A percentile compares a stretch with the other conserved stretches of the same genome.
Conservation (phyloP, 306 rosid species). For the Pterocarpus santalinus region DNA sequence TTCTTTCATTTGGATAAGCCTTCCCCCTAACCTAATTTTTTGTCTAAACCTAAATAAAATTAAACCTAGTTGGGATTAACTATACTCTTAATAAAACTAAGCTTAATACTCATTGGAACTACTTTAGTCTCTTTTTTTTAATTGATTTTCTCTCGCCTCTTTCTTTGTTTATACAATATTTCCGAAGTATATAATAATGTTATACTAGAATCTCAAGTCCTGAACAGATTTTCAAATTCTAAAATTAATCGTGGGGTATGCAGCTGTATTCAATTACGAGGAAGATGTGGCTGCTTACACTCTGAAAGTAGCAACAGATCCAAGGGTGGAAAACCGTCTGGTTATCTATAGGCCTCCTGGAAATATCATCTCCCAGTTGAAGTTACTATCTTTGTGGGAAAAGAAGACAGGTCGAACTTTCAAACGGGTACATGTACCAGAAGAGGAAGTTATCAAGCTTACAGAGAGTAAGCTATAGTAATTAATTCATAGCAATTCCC, state of each 20-base stretch:
- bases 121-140: too few species aligned
- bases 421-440: constrained; percentile 33
- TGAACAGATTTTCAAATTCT: too few species aligned
- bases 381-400: constrained; percentile 53
- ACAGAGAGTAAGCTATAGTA: constrained; percentile 42
- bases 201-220: too few species aligned
- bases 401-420: constrained; percentile 51
- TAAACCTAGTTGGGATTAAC: too few species aligned
- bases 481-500: not conserved
- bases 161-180: too few species aligned
- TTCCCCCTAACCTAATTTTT: too few species aligned
- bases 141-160: too few species aligned
- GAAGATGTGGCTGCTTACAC: constrained; percentile 57
- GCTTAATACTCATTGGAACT: too few species aligned
- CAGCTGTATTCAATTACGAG: constrained; percentile 58
- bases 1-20: too few species aligned
- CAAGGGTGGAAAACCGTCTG: constrained; percentile 46
- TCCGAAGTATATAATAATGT: too few species aligned
- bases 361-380: constrained; percentile 54
- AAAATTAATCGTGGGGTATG: not conserved
- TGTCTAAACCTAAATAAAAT: too few species aligned
- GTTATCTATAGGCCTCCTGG: constrained; percentile 36
- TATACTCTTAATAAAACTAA: too few species aligned
- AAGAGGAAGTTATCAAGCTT: constrained; percentile 40
- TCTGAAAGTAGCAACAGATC: constrained; percentile 52